A percentile compares a stretch with the other conserved stretches of the same genome.
phyloP scores from a whole-genome alignment of 2,329 filamentous ascomycete species.

The Apiospora kogelbergensis region DNA sequence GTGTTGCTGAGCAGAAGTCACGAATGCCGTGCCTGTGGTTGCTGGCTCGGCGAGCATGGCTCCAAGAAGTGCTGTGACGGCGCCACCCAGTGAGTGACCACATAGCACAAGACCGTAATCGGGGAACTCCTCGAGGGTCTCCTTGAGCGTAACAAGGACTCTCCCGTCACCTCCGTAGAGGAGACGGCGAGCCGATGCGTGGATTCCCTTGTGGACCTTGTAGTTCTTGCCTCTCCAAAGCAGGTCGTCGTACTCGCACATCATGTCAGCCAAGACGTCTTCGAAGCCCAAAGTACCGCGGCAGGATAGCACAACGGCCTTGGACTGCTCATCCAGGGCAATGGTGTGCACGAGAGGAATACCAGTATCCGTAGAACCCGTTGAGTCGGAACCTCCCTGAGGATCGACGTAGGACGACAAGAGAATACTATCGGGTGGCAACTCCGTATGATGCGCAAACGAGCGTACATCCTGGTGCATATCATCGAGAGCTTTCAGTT shows the following conservation, averaged over 20 bases:
- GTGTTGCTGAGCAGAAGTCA: constrained; percentile 56
- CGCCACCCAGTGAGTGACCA: constrained; percentile 69
- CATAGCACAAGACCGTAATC: constrained; percentile 71
- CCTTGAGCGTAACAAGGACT: constrained; percentile 65
- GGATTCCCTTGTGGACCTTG: constrained; percentile 73
- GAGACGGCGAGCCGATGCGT: constrained; percentile 67
- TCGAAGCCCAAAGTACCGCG: constrained; percentile 73
- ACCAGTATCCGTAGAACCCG: constrained; percentile 63
- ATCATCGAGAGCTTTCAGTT: constrained; percentile 41
- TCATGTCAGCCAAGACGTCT: constrained; percentile 72
- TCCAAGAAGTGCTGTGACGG: constrained; percentile 68
- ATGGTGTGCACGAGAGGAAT: constrained; percentile 74
- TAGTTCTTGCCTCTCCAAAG: constrained; percentile 63
- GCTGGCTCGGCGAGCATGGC: constrained; percentile 69
- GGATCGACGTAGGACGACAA: constrained; percentile 71
- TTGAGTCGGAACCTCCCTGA: constrained; percentile 64
- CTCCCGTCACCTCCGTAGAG: constrained; percentile 67
- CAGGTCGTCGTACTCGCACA: constrained; percentile 70
- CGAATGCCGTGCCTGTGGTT: constrained; percentile 55
- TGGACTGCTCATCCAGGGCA: constrained; percentile 68
- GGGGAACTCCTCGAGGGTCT: constrained; percentile 64
- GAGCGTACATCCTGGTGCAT: constrained; percentile 62
- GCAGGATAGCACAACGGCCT: constrained; percentile 71
- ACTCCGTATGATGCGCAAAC: constrained; percentile 63
- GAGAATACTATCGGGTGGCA: constrained; percentile 58